Evolutionary conservation across 2,329 filamentous ascomycete genomes (phyloP), one percentile per base, ranked within the genome.

Genomic region (Diaporthe ilicicola): DNA sequence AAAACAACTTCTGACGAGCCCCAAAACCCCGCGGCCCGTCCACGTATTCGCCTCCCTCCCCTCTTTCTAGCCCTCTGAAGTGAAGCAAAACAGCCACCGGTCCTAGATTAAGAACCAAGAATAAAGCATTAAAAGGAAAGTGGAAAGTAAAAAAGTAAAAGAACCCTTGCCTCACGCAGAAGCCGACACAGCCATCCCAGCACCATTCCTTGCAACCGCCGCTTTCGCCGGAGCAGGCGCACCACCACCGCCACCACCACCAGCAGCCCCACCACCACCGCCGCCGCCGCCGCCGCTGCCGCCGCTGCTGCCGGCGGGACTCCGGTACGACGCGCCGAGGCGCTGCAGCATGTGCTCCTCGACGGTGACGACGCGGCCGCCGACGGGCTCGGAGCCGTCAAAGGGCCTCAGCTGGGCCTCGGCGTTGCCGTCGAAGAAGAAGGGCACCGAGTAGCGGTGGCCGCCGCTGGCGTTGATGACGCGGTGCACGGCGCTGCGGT

Each of bases 391-490:
- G 62, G 77, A 78, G 17, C 77, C 78, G 15, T 81, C 79, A 19
- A 81, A 74, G 1, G 80, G 79, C 3, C 72, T 59, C 48, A 82
- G 75, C 72, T 76, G 73, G 13, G 77, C 75, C 64, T 87, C 84
- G 7, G 85, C 79, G 77, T 88, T 87, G 5, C 87, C 87, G 68
- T 86, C 85, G 69, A 88, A 85, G 77, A 89, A 89, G 65, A 89
- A 85, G 0, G 87, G 86, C n/a, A 89, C 80, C 8, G 84, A 87
- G 75, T 88, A 90, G 46, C 88, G 81, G 75, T 88, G 84, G 12
- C 78, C 79, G 1, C 80, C 81, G 3, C 82, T 84, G 53, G 81
- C 81, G 79, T 89, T 89, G 73, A 89, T 84, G 32, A 90, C 88
- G 9, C 87, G 81, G 75, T 90, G 88, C 4, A 87, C 77, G 61